Percentiles rank a stretch among this genome's conserved stretches.
Evolutionary conservation across 306 rosid genomes (phyloP).

Genomic region (Cicer pinnatifidum): DNA sequence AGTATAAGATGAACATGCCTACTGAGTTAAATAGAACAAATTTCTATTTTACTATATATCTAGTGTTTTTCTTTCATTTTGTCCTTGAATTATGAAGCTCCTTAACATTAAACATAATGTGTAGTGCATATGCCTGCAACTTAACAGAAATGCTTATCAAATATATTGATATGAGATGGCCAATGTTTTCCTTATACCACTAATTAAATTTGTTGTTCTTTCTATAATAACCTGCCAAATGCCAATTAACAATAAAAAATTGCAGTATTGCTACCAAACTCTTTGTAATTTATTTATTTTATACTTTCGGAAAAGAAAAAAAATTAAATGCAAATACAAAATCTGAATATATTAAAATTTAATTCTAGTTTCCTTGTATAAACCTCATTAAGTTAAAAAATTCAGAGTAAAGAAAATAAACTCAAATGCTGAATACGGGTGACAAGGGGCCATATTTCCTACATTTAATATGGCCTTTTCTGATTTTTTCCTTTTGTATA

Average conservation of each 20-base stretch:
- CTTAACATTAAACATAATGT: not conserved
- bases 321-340: constrained; percentile 34
- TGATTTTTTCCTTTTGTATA: constrained; percentile 48
- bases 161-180: constrained; percentile 22
- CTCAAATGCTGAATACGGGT: not conserved
- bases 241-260: constrained; percentile 8
- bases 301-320: not conserved
- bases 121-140: constrained; percentile 20
- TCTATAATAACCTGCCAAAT: not conserved
- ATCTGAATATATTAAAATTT: constrained; percentile 31
- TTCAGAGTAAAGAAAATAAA: not conserved
- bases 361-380: constrained; percentile 33
- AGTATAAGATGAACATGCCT: constrained; percentile 10
- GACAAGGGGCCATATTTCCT: constrained; percentile 37
- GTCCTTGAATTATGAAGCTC: not conserved
- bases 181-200: constrained; percentile 20
- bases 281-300: not conserved
- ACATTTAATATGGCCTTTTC: constrained; percentile 41
- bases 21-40: constrained; percentile 12
- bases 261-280: not conserved
- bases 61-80: constrained; percentile 4
- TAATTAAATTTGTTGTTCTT: not conserved
- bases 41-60: not conserved
- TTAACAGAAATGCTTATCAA: not conserved
- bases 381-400: constrained; percentile 20